Conservation (phyloP, 805 yeast genomes). For the Cyberlindnera americana region DNA sequence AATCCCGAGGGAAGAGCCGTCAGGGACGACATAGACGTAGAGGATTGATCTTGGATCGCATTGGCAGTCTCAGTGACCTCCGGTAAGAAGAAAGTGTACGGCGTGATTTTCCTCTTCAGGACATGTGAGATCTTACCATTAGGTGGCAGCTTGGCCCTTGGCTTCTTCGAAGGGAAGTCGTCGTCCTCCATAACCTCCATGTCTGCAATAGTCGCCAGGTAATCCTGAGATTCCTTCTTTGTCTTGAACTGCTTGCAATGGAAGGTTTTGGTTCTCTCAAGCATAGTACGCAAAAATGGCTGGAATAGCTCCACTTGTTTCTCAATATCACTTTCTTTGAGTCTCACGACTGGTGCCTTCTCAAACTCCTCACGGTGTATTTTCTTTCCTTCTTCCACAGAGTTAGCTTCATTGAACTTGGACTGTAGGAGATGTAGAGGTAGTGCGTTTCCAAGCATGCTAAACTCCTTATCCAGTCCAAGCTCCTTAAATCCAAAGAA, state of each 20-base stretch:
- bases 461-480: slow-evolving; percentile 90
- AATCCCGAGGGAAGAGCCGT: neutral
- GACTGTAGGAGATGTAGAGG: slow-evolving; percentile 88
- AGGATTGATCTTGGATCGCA: no score
- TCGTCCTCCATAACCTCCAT: slow-evolving; percentile 75
- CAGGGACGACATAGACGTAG: no score
- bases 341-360: slow-evolving; percentile 47
- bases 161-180: slow-evolving; percentile 73
- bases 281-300: slow-evolving; percentile 47
- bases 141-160: slow-evolving; percentile 79
- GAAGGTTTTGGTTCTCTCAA: slow-evolving; percentile 39
- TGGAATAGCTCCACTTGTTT: slow-evolving; percentile 54
- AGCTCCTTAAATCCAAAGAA: slow-evolving; percentile 95
- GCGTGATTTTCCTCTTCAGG: slow-evolving; percentile 58
- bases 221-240: slow-evolving; percentile 29
- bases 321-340: slow-evolving; percentile 50
- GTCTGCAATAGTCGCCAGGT: slow-evolving; percentile 31
- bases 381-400: slow-evolving; percentile 40
- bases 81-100: slow-evolving; percentile 51
- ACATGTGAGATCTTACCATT: slow-evolving; percentile 72
- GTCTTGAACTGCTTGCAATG: slow-evolving; percentile 36
- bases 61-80: slow-evolving; percentile 20
- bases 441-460: slow-evolving; percentile 75
- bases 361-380: slow-evolving; percentile 64
- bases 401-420: slow-evolving; percentile 57